A percentile compares a stretch with the other conserved stretches of the same genome.
These are phyloP conservation scores for Acrodontium crateriforme DNA, from an alignment of 2,329 filamentous ascomycete species.

Conservation along the genomic window DNA sequence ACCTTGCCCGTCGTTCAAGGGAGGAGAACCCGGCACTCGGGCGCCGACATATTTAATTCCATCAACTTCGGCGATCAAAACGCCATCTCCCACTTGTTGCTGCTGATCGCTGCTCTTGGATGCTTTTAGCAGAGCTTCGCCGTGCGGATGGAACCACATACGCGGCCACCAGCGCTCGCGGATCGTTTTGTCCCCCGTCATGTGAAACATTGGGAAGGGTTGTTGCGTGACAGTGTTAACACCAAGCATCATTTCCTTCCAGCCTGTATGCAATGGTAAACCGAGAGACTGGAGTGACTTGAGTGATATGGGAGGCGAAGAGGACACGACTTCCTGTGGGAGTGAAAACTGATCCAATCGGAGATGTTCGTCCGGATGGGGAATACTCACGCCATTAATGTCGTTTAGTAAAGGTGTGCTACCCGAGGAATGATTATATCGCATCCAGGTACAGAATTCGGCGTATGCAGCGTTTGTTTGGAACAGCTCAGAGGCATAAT, in stretches of 20 bases:
- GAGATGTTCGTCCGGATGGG: conserved; percentile 1
- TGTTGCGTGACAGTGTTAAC: conserved; percentile 6
- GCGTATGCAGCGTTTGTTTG: conserved; percentile 6
- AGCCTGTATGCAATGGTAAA: conserved; percentile 3
- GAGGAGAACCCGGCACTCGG: not conserved
- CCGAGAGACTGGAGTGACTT: not conserved
- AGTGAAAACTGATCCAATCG: conserved; percentile 6
- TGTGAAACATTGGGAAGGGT: conserved; percentile 7
- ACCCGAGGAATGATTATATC: conserved; percentile 6
- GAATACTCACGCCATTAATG: not conserved
- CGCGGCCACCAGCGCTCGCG: conserved; percentile 19
- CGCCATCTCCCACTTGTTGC: not conserved
- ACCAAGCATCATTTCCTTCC: conserved; percentile 6
- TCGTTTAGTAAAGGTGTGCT: not conserved
- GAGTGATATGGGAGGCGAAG: conserved; percentile 3
- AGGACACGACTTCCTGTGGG: conserved; percentile 3
- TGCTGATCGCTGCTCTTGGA: not conserved
- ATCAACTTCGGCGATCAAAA: not conserved
- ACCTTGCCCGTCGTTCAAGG: not conserved
- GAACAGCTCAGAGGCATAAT: conserved; percentile 8
- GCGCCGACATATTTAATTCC: not conserved
- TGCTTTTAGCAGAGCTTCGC: not conserved
- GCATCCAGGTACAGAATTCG: conserved; percentile 9
- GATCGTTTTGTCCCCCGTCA: conserved; percentile 18
- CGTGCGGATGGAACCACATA: conserved; percentile 4